Evolutionary conservation across 805 yeast genomes (phyloP).

Genomic region (Hanseniaspora pseudoguilliermondii): DNA sequence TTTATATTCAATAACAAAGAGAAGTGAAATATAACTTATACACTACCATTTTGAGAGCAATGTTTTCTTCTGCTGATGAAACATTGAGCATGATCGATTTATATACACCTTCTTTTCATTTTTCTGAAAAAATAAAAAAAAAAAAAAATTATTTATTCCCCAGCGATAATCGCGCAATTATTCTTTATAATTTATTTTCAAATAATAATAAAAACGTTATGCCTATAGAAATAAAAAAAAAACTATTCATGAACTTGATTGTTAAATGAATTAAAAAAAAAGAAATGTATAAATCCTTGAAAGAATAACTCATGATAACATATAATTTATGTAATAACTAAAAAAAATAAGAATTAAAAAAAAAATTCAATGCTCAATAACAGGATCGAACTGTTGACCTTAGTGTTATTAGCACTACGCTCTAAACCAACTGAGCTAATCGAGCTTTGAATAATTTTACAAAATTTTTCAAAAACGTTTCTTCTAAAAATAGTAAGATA

Average conservation of each 20-base stretch:
- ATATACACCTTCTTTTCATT: background rate
- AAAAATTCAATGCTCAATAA: conserved; percentile 9
- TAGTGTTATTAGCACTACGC: conserved; percentile 14
- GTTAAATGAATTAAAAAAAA: background rate
- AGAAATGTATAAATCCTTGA: background rate
- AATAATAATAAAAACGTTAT: background rate
- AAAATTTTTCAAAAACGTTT: too few relatives aligned
- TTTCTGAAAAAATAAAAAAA: background rate
- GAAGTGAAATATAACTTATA: too few relatives aligned
- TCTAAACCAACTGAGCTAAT: conserved; percentile 14
- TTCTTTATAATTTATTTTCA: background rate
- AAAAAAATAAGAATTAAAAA: background rate
- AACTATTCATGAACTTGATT: background rate
- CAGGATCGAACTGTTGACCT: conserved; percentile 14
- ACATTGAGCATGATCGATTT: background rate
- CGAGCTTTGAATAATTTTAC: conserved; percentile 6
- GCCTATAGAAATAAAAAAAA: background rate
- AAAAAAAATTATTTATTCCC: background rate
- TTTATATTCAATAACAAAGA: too few relatives aligned
- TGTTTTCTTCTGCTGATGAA: too few relatives aligned
- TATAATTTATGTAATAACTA: background rate
- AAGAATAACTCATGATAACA: background rate
- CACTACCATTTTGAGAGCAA: too few relatives aligned
- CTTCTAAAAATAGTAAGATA: too few relatives aligned
- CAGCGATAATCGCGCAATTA: background rate